Conservation (phyloP, 2,329 filamentous ascomycete species). For the Geosmithia flava region DNA sequence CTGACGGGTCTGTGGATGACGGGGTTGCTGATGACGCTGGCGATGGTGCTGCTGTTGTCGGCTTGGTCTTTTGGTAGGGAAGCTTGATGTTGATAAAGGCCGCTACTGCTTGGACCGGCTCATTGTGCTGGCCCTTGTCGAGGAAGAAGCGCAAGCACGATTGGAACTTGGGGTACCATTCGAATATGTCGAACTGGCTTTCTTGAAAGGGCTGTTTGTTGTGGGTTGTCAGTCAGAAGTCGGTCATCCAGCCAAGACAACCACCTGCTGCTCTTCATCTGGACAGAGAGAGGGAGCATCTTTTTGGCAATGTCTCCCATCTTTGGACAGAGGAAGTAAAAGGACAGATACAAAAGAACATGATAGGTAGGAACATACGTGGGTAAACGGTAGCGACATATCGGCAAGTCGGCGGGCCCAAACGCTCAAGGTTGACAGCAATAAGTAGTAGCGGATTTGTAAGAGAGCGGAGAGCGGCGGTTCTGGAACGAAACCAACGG, state of each 20-base stretch:
- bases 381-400: constrained; percentile 8
- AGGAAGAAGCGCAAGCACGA: constrained; percentile 86
- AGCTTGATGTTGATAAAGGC: constrained; percentile 86
- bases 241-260: too few species aligned
- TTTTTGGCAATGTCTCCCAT: too few species aligned
- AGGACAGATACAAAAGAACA: not conserved
- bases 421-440: not conserved
- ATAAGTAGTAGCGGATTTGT: not conserved
- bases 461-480: not conserved
- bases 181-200: constrained; percentile 63
- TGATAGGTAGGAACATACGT: constrained; percentile 5
- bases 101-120: constrained; percentile 74
- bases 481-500: not conserved
- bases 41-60: constrained; percentile 18
- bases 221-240: not conserved
- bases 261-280: too few species aligned
- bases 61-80: constrained; percentile 60
- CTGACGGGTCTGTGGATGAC: not conserved
- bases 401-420: constrained; percentile 1
- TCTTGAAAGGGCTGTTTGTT: constrained; percentile 29
- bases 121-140: constrained; percentile 77
- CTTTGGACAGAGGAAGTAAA: not conserved
- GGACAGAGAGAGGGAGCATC: too few species aligned
- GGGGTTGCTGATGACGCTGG: constrained; percentile 12
- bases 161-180: constrained; percentile 87